Evolutionary conservation across 2,329 filamentous ascomycete species (phyloP).

Genomic region (Fusarium coicis): DNA sequence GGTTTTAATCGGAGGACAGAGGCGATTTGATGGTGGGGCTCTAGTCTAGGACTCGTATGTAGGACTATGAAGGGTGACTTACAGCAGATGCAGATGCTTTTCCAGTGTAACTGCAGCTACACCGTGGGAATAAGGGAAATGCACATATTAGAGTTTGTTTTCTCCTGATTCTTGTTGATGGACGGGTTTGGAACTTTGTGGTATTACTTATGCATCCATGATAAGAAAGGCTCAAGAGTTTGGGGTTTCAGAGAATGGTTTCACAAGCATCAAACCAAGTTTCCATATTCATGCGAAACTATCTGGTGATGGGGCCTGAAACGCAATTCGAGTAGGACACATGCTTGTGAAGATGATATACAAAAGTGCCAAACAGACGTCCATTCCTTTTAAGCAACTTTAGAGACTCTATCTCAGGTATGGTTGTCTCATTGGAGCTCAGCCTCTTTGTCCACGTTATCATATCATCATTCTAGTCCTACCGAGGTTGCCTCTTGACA

Average conservation of each 20-base stretch:
- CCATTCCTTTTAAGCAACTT: not conserved
- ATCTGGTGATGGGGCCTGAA: conserved; percentile 12
- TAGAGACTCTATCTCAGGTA: not conserved
- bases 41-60: conserved; percentile 10
- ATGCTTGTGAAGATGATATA: not conserved
- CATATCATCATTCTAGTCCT: not conserved
- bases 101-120: conserved; percentile 1
- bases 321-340: conserved; percentile 25
- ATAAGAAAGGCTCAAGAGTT: not conserved
- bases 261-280: conserved; percentile 18
- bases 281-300: conserved; percentile 13
- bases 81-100: not conserved
- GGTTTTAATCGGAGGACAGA: conserved; percentile 25
- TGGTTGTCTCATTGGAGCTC: conserved; percentile 3
- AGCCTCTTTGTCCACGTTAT: conserved; percentile 21
- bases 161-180: not conserved
- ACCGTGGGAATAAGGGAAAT: conserved; percentile 17
- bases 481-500: not conserved
- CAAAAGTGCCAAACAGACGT: conserved; percentile 15
- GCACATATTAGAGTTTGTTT: not conserved
- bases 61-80: conserved; percentile 14
- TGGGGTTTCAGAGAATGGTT: conserved; percentile 29
- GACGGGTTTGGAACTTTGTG: not conserved
- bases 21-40: conserved; percentile 12
- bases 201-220: not conserved